A percentile compares a stretch with the other conserved stretches of the same genome.
phyloP scores from a whole-genome alignment of 2,329 filamentous ascomycete species.

The Paecilomyces dactylethromorphus region DNA sequence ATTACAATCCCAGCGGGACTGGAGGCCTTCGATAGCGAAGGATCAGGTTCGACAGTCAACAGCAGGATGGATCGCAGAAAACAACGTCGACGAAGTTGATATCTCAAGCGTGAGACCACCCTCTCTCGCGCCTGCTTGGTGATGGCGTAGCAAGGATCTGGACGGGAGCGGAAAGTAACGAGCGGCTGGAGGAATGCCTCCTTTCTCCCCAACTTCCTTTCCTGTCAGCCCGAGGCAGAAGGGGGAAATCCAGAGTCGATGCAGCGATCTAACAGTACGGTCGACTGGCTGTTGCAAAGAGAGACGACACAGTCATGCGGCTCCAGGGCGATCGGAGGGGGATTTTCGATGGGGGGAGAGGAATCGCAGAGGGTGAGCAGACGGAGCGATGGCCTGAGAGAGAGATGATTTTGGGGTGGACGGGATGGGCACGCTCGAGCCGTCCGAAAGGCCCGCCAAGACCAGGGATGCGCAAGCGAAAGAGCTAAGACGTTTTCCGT shows the following conservation, averaged over 20 bases:
- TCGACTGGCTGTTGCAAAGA: conserved; percentile 7
- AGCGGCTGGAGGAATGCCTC: conserved; percentile 38
- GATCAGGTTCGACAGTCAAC: background rate
- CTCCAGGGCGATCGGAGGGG: background rate
- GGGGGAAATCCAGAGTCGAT: conserved; percentile 20
- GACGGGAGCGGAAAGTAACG: conserved; percentile 25
- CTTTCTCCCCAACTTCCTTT: conserved; percentile 29
- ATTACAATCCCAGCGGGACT: conserved; percentile 11
- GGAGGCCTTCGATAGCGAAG: conserved; percentile 4
- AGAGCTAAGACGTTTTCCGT: background rate
- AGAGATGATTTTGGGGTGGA: conserved; percentile 18
- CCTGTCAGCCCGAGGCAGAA: conserved; percentile 20
- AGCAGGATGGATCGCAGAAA: background rate
- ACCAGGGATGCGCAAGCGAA: conserved; percentile 28
- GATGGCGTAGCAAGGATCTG: conserved; percentile 12
- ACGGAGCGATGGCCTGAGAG: conserved; percentile 3
- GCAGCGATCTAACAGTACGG: conserved; percentile 20
- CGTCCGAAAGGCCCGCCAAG: conserved; percentile 23
- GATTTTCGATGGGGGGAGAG: conserved; percentile 10
- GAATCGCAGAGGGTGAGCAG: conserved; percentile 3
- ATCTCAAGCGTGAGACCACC: background rate
- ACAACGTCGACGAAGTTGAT: background rate
- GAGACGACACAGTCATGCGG: background rate
- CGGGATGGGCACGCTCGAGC: conserved; percentile 10
- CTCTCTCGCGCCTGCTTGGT: background rate